Evolutionary conservation across 2,329 filamentous ascomycete genomes (phyloP).

Genomic region (Colletotrichum noveboracense): DNA sequence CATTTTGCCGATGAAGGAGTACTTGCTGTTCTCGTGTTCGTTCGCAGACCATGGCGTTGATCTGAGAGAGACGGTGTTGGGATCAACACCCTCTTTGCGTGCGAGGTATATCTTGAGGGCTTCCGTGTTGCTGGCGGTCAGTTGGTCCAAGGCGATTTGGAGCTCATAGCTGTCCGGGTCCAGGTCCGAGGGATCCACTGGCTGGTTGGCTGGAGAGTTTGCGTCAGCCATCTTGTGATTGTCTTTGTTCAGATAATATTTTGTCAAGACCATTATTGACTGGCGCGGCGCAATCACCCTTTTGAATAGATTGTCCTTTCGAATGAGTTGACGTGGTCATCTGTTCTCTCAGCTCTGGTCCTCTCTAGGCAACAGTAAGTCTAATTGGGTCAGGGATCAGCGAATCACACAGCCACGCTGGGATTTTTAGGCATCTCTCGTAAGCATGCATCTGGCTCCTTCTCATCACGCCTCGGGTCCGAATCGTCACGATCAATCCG

Average conservation of each 20-base stretch:
- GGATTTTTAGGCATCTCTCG: background rate
- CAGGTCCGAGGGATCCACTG: background rate
- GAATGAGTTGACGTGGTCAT: background rate
- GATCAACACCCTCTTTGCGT: background rate
- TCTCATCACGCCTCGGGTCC: background rate
- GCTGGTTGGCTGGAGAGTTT: background rate
- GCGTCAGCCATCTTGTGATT: background rate
- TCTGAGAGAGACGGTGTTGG: background rate
- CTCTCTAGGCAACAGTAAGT: background rate
- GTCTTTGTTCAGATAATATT: background rate
- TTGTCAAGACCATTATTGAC: background rate
- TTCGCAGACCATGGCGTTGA: background rate
- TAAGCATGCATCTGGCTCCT: background rate
- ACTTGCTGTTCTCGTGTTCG: background rate
- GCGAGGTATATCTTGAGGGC: background rate
- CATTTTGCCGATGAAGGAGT: background rate
- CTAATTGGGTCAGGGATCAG: background rate
- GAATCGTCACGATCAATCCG: background rate
- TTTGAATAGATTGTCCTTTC: background rate
- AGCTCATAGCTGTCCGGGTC: background rate
- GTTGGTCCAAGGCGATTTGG: slow-evolving; percentile 3
- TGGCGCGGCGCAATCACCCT: accelerated
- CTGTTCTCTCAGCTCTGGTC: background rate
- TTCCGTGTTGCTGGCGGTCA: background rate
- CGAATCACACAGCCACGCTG: background rate